Evolutionary conservation across 2,329 filamentous ascomycete genomes (phyloP), one percentile per base, ranked within the genome.

Genomic region (Aspergillus quadrilineatus): DNA sequence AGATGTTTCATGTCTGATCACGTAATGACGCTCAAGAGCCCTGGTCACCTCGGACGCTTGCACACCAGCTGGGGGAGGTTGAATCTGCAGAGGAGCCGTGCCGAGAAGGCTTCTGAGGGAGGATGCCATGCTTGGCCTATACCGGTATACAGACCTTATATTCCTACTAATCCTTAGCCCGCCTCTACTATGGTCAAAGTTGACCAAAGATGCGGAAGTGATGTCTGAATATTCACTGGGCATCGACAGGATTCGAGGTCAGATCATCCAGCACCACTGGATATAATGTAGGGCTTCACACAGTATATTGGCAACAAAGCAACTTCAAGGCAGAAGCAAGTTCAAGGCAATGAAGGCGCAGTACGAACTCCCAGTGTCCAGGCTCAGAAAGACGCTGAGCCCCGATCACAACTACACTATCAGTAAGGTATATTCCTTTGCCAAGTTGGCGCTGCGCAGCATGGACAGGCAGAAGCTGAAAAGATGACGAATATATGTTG

Each of bases 391-490:
- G 8, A 30, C 32, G 36, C 28, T 52, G 29, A 41, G 28, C 9
- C 28, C 39, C 1, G 15, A 44, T 36, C 12, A 45, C 34, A 12
- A 29, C 1, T 3, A 15, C n/a, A 48, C 52, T 14, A 30, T 41
- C 2, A 10, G 26, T 41, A n/a, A 17, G 2, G 22, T 43, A 3
- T 32, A 26, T 32, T 34, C n/a, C 7, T 41, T 52, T 14, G 50
- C 37, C 14, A 5, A 26, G 34, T 44, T 54, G 6, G 47, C 22
- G 1, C 15, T 6, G 4, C 12, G 12, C 52, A 66, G 47, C 59
- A 52, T 36, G 67, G 58, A 56, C 45, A 64, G n/a, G 34, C 53
- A 9, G 53, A 65, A 57, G 66, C 63, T 29, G 60, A 67, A 47
- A 34, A 54, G 42, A 64, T 69, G 63, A 47, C 9, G 3, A 50